A percentile compares a stretch with the other conserved stretches of the same genome.
Evolutionary conservation across 1,284 basidiomycete genomes (phyloP).

Genomic region (Wallemia mellicola): DNA sequence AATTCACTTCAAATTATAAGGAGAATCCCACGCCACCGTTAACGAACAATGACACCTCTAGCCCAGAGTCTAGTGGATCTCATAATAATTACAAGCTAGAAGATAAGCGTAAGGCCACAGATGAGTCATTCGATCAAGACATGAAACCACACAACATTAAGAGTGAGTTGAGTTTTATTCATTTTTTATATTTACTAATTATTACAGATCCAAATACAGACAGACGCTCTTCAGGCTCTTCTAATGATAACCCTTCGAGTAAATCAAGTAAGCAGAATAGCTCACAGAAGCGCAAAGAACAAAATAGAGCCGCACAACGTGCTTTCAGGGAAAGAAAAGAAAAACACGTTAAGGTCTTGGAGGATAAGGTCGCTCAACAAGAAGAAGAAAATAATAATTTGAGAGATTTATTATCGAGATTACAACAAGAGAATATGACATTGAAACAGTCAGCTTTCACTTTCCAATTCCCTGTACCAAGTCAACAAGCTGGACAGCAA

Average conservation of each 20-base stretch:
- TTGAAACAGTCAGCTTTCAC: constrained; percentile 43
- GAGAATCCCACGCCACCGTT: neutral
- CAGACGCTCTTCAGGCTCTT: neutral
- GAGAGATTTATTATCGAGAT: constrained; percentile 37
- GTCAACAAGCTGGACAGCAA: neutral
- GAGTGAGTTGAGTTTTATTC: neutral
- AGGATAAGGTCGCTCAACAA: constrained; percentile 41
- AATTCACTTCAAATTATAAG: neutral
- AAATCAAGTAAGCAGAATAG: constrained; percentile 15
- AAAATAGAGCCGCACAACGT: constrained; percentile 55
- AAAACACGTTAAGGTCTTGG: constrained; percentile 62
- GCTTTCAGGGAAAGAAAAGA: constrained; percentile 54
- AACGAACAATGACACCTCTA: neutral
- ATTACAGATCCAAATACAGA: neutral
- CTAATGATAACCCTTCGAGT: neutral
- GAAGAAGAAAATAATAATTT: constrained; percentile 27
- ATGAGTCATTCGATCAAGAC: neutral
- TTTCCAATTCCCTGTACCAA: constrained; percentile 26
- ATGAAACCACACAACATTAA: neutral
- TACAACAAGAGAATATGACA: constrained; percentile 42
- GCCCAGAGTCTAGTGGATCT: neutral
- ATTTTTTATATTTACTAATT: neutral
- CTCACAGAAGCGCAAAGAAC: constrained; percentile 49
- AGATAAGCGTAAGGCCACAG: neutral
- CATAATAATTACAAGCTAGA: neutral